These are phyloP conservation scores for Chalaropsis ovoidea DNA, from an alignment of 2,329 filamentous ascomycete genomes.

Conservation along the genomic window DNA sequence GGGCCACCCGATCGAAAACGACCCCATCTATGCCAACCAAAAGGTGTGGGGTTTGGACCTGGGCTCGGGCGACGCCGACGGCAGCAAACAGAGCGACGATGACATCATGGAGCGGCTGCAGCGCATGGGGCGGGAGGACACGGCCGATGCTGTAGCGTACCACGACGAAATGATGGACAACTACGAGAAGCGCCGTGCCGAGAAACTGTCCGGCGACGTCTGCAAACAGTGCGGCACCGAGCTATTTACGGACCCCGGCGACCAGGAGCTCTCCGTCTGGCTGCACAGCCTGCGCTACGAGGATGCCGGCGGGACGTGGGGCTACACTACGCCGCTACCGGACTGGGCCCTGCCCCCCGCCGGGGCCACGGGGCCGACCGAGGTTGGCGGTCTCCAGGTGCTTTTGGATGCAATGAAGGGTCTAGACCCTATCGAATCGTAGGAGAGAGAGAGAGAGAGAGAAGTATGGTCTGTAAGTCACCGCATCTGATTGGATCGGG, in stretches of 20 bases:
- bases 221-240: constrained; percentile 78
- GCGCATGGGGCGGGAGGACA: constrained; percentile 88
- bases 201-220: constrained; percentile 78
- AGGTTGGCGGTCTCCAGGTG: constrained; percentile 52
- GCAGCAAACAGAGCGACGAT: constrained; percentile 64
- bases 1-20: constrained; percentile 90
- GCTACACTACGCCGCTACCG: constrained; percentile 75
- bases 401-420: constrained; percentile 47
- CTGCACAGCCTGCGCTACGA: constrained; percentile 87
- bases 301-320: constrained; percentile 72
- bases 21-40: constrained; percentile 94
- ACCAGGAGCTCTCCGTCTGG: constrained; percentile 85
- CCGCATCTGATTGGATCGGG: neutral
- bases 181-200: constrained; percentile 82
- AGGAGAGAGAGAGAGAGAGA: neutral
- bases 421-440: constrained; percentile 30
- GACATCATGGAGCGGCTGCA: constrained; percentile 78
- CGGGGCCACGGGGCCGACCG: constrained; percentile 59
- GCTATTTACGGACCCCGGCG: constrained; percentile 83
- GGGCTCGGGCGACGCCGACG: constrained; percentile 56
- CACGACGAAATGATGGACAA: constrained; percentile 86
- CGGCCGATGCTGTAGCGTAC: constrained; percentile 82
- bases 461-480: neutral
- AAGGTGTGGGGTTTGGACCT: constrained; percentile 79
- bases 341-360: constrained; percentile 75